Percentiles rank a stretch among this genome's conserved stretches.
Conservation (phyloP, 169 alveolate genomes). For the Plasmodium berghei region DNA sequence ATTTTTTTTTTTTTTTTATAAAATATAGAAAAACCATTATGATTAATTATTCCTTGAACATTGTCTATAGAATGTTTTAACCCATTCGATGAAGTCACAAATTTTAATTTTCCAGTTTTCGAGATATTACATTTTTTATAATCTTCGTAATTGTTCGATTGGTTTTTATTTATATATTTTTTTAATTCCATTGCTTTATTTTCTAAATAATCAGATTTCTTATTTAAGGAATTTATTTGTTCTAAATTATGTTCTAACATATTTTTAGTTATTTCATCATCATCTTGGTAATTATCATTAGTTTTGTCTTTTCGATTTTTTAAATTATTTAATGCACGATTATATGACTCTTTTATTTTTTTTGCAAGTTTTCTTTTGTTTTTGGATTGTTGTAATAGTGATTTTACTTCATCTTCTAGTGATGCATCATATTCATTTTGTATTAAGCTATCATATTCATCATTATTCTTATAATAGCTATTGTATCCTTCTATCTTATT, state of each 20-base stretch:
- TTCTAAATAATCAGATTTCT: constrained; percentile 56
- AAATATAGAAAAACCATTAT: constrained; percentile 64
- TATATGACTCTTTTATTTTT: constrained; percentile 56
- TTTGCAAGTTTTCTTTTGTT: constrained; percentile 53
- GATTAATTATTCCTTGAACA: constrained; percentile 36
- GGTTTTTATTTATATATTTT: constrained; percentile 21
- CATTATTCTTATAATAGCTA: background rate
- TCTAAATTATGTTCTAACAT: constrained; percentile 62
- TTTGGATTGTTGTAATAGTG: constrained; percentile 30
- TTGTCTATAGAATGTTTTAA: constrained; percentile 69
- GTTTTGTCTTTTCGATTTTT: constrained; percentile 14
- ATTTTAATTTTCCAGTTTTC: constrained; percentile 63
- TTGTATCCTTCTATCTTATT: constrained; percentile 25
- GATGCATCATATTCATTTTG: constrained; percentile 31
- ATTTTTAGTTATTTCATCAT: constrained; percentile 34
- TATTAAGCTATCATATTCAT: background rate
- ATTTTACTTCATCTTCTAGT: constrained; percentile 59
- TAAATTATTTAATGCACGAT: constrained; percentile 55
- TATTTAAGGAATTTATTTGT: constrained; percentile 57
- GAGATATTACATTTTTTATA: constrained; percentile 43
- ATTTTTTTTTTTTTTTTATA: constrained; percentile 70
- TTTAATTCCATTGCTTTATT: constrained; percentile 48
- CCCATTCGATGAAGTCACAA: constrained; percentile 53
- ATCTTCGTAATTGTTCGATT: constrained; percentile 4
- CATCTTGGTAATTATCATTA: background rate